Conservation (phyloP, 23 red algal species). For the Gracilaria domingensis region DNA sequence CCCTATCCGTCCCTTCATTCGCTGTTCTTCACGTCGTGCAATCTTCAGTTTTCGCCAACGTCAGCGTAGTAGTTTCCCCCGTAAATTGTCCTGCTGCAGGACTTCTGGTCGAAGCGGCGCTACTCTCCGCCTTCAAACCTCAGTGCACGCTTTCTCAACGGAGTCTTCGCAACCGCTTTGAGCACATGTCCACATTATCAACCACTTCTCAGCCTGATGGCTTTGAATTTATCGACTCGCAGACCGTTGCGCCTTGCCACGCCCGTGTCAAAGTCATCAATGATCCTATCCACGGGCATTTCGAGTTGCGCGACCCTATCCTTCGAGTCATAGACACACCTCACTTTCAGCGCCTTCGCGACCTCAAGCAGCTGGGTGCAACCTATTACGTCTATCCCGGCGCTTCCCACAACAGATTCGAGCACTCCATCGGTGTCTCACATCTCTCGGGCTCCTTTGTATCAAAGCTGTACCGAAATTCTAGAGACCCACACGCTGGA, state of each 20-base stretch:
- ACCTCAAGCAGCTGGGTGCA: conserved; percentile 95
- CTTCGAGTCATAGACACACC: conserved; percentile 88
- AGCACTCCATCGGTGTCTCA: conserved; percentile 84
- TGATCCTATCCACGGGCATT: conserved; percentile 91
- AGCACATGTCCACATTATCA: background rate
- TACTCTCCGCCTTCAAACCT: too few relatives aligned
- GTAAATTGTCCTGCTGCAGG: background rate
- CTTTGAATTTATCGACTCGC: conserved; percentile 11
- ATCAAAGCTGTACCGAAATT: conserved; percentile 58
- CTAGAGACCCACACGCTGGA: conserved; percentile 51
- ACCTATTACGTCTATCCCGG: conserved; percentile 86
- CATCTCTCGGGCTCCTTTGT: conserved; percentile 68
- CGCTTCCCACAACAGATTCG: conserved; percentile 95
- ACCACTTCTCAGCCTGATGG: conserved; percentile 27
- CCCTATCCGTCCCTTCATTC: background rate
- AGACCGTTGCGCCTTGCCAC: background rate
- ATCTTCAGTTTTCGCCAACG: background rate
- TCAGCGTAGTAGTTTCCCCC: background rate
- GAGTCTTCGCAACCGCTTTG: background rate
- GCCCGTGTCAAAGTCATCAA: conserved; percentile 76
- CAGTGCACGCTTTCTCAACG: background rate
- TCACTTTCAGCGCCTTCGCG: conserved; percentile 94
- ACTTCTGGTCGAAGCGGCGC: too few relatives aligned
- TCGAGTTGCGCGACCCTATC: conserved; percentile 68
- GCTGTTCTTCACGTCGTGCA: background rate